These are phyloP conservation scores for Pisolithus tinctorius DNA, from an alignment of 768 basidiomycete species.

Conservation along the genomic window DNA sequence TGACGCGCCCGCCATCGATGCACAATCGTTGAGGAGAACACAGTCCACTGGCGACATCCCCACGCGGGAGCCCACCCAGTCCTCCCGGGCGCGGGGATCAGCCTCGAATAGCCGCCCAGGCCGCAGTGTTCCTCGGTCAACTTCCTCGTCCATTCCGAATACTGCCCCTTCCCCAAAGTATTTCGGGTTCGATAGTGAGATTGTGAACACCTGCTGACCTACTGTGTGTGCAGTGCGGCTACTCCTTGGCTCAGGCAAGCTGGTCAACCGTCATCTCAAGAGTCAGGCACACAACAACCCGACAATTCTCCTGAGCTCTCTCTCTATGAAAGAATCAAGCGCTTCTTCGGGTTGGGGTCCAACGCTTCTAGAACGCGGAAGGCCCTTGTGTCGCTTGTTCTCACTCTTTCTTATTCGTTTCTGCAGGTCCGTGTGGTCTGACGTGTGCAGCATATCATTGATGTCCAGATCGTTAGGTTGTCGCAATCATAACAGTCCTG, in stretches of 20 bases:
- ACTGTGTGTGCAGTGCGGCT: conserved; percentile 7
- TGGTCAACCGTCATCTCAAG: conserved; percentile 11
- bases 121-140: conserved; percentile 17
- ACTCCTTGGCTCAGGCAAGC: conserved; percentile 20
- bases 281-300: conserved; percentile 1
- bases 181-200: conserved; percentile 4
- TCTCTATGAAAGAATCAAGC: conserved; percentile 21
- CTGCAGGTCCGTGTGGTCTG: conserved; percentile 39
- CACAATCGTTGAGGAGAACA: conserved; percentile 28
- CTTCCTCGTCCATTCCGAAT: conserved; percentile 13
- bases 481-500: conserved; percentile 45
- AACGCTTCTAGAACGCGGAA: conserved; percentile 46
- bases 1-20: conserved; percentile 19
- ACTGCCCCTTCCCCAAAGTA: conserved; percentile 13
- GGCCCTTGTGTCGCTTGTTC: conserved; percentile 46
- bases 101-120: conserved; percentile 22
- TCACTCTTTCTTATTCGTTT: conserved; percentile 43
- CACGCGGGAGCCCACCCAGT: conserved; percentile 11
- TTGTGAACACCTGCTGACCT: conserved; percentile 13
- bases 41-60: conserved; percentile 31
- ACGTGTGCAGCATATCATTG: neutral
- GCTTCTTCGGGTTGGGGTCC: conserved; percentile 48
- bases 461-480: conserved; percentile 33
- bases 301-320: conserved; percentile 11
- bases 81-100: conserved; percentile 23